phyloP scores from a whole-genome alignment of 1,284 basidiomycete genomes.

The Cerioporus squamosus region DNA sequence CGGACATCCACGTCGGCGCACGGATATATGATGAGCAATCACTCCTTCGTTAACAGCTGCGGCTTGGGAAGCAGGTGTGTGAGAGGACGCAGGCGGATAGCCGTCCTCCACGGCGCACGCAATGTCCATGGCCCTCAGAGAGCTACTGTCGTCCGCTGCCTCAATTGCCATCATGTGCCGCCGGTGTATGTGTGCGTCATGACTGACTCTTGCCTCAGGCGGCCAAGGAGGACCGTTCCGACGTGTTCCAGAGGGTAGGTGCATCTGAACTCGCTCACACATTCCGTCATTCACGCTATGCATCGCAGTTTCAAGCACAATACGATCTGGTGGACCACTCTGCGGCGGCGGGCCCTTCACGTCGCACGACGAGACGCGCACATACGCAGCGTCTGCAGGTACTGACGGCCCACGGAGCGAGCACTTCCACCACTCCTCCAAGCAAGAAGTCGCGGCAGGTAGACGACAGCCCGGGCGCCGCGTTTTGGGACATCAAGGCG shows the following conservation, averaged over 20 bases:
- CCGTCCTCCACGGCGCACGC: too few relatives aligned
- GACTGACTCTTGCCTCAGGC: slow-evolving; percentile 42
- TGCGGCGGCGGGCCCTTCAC: slow-evolving; percentile 51
- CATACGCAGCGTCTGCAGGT: slow-evolving; percentile 48
- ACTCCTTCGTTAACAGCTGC: too few relatives aligned
- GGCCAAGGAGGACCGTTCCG: slow-evolving; percentile 75
- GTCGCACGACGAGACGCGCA: slow-evolving; percentile 63
- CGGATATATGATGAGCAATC: too few relatives aligned
- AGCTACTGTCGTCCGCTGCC: too few relatives aligned
- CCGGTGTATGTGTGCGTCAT: too few relatives aligned
- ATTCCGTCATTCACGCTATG: slow-evolving; percentile 18
- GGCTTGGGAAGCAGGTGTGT: too few relatives aligned
- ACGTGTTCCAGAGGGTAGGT: slow-evolving; percentile 75
- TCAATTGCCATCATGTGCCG: too few relatives aligned
- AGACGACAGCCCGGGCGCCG: slow-evolving; percentile 13
- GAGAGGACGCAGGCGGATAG: too few relatives aligned
- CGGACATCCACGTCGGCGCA: too few relatives aligned
- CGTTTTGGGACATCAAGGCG: slow-evolving; percentile 33
- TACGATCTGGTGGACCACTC: slow-evolving; percentile 64
- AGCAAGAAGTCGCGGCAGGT: slow-evolving; percentile 8
- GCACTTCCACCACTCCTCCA: slow-evolving; percentile 13
- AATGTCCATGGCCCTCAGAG: too few relatives aligned
- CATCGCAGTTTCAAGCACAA: slow-evolving; percentile 61
- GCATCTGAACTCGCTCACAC: neutral
- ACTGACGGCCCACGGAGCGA: slow-evolving; percentile 19